Base-by-base conservation (phyloP, 805 yeast genomes). In the Myxozyma lipomycoides region DNA sequence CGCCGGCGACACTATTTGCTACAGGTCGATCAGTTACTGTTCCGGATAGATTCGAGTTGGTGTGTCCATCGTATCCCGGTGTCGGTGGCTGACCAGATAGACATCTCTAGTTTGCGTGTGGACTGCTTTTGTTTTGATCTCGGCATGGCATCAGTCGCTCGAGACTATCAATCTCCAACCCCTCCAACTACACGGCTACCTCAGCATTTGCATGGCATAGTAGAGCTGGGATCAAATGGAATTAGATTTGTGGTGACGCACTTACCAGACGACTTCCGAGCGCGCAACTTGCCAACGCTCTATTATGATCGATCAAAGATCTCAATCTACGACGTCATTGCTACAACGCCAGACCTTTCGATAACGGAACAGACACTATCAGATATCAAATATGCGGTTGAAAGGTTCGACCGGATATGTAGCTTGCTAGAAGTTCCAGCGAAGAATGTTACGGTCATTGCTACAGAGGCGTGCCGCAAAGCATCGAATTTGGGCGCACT, bases 171-270 rank as follows among this genome's bases (percentile, higher is more conserved):
- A n/a, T n/a, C n/a, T n/a, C n/a, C n/a, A n/a, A n/a, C n/a, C n/a
- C n/a, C n/a, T n/a, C 32, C 32, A 28, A 12, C 32, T 28, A 28
- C 32, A 7, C 32, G 32, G 32, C 32, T 28, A 35, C 38, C 38
- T 15, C 19, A 10, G 18, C 21, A 35, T 36, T 49, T 62, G 21
- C 40, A 56, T 41, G 88, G 83, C 6, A 78, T 84, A 41, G 88
- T 83, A 2, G 90, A 85, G 64, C 82, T 85, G 19, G 91, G 90
- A 6, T 81, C 90, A 18, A 82, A 83, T 62, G 90, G 87, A 35
- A 76, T 84, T 41, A 70, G 90, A 46, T 83, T 85, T 62, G 78
- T 86, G 38, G 83, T 84, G 37, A 79, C 87, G 17, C 82, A 88
- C 1, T 74, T 78, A 43, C 22, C 39, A 19, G 83, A 84, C 2